Evolutionary conservation across 202 grass and related monocot genomes (phyloP).

Genomic region (Bolboschoenoplectus hybrid): DNA sequence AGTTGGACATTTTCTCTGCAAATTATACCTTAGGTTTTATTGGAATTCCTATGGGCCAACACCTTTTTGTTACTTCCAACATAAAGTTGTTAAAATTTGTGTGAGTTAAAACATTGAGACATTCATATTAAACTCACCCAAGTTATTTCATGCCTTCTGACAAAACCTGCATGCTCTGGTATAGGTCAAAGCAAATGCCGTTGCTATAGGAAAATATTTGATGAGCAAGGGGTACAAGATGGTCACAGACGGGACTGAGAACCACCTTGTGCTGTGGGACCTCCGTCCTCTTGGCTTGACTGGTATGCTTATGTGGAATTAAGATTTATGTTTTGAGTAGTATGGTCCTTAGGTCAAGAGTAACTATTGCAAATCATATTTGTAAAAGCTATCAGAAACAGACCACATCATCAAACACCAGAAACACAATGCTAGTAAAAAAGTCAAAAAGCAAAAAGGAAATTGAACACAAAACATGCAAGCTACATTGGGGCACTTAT

Average conservation of each 20-base stretch:
- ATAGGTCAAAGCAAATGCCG: constrained; percentile 79
- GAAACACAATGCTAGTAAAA: neutral
- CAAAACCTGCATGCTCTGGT: neutral
- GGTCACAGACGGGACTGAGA: constrained; percentile 96
- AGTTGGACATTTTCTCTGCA: neutral
- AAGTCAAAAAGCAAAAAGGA: neutral
- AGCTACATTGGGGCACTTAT: neutral
- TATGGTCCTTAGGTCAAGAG: neutral
- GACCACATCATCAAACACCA: neutral
- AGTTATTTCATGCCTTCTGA: neutral
- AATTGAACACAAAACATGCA: constrained; percentile 4
- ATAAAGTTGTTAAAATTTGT: neutral
- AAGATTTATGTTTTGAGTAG: neutral
- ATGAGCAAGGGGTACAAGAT: constrained; percentile 99
- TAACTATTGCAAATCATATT: neutral
- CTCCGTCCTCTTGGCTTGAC: constrained; percentile 96
- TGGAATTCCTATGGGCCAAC: neutral
- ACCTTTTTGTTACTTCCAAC: neutral
- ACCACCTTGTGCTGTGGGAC: constrained; percentile 99
- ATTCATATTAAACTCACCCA: neutral
- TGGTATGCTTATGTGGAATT: constrained; percentile 51
- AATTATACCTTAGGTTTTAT: neutral
- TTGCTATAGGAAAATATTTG: constrained; percentile 90
- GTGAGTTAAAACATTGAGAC: neutral
- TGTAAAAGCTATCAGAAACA: neutral